Evolutionary conservation across 176 grass and related monocot genomes (phyloP).

Genomic region (Panicum miliaceum): DNA sequence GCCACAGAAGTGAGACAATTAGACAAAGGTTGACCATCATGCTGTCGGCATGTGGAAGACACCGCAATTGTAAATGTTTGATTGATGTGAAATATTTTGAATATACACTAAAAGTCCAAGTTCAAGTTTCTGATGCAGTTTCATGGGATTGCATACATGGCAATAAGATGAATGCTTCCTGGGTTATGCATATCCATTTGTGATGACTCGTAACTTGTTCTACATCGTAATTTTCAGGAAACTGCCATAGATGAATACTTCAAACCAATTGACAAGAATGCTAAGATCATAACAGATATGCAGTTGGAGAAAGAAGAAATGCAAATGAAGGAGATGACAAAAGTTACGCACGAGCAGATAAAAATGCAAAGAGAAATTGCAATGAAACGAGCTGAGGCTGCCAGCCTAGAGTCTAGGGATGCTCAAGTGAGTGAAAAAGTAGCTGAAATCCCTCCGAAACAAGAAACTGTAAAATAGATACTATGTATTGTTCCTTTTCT

Average conservation of each 20-base stretch:
- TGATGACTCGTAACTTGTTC: slow-evolving; percentile 21
- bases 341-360: slow-evolving; percentile 64
- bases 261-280: slow-evolving; percentile 81
- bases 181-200: not conserved
- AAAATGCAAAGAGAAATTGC: slow-evolving; percentile 72
- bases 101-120: not conserved
- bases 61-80: too few relatives aligned
- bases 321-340: slow-evolving; percentile 71
- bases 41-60: not conserved
- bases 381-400: slow-evolving; percentile 45
- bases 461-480: slow-evolving; percentile 47
- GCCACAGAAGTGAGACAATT: not conserved
- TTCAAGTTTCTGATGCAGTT: not conserved
- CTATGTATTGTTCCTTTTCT: not conserved
- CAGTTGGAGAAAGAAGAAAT: slow-evolving; percentile 86
- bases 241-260: slow-evolving; percentile 85
- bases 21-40: not conserved
- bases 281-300: slow-evolving; percentile 76
- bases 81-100: too few relatives aligned
- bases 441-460: slow-evolving; percentile 34
- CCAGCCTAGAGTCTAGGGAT: slow-evolving; percentile 15
- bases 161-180: slow-evolving; percentile 25
- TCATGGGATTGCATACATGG: not conserved
- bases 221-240: slow-evolving; percentile 61
- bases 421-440: slow-evolving; percentile 34